Percentiles rank a stretch among this genome's conserved stretches.
Conservation (phyloP, 495 filamentous ascomycete species). For the Pseudevernia furfuracea region DNA sequence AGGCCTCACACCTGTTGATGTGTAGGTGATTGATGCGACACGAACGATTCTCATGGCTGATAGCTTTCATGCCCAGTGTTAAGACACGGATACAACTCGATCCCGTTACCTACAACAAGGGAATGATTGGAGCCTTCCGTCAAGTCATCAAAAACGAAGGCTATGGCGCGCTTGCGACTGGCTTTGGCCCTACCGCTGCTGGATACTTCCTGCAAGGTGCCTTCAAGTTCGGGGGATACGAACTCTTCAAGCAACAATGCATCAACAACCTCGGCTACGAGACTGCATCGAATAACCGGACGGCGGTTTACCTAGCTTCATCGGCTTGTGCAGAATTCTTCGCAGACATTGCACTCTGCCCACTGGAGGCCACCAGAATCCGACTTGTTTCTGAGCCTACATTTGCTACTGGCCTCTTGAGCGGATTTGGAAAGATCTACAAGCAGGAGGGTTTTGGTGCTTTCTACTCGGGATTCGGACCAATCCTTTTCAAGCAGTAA, state of each 20-base stretch:
- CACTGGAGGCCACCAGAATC: conserved; percentile 89
- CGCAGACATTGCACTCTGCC: conserved; percentile 88
- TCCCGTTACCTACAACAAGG: conserved; percentile 80
- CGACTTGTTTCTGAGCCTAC: conserved; percentile 87
- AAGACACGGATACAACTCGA: conserved; percentile 95
- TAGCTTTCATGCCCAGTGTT: conserved; percentile 53
- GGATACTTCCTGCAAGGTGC: conserved; percentile 94
- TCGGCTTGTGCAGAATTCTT: conserved; percentile 84
- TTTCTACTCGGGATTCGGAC: conserved; percentile 93
- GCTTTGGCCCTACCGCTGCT: conserved; percentile 77
- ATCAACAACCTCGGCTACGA: conserved; percentile 78
- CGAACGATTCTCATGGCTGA: not conserved
- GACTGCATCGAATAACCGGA: conserved; percentile 76
- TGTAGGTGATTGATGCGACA: conserved; percentile 56
- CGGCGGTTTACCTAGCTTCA: conserved; percentile 80
- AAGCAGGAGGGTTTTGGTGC: conserved; percentile 77
- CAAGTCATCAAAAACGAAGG: conserved; percentile 80
- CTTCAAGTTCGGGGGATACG: conserved; percentile 93
- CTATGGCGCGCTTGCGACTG: conserved; percentile 80
- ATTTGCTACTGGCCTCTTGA: conserved; percentile 72
- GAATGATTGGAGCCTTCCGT: conserved; percentile 78
- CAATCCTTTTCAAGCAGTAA: conserved; percentile 94
- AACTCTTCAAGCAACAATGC: conserved; percentile 89
- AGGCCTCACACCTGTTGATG: conserved; percentile 86
- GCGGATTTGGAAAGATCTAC: conserved; percentile 79